Evolutionary conservation across 1,284 basidiomycete genomes (phyloP).

Genomic region (Takashimella koratensis): DNA sequence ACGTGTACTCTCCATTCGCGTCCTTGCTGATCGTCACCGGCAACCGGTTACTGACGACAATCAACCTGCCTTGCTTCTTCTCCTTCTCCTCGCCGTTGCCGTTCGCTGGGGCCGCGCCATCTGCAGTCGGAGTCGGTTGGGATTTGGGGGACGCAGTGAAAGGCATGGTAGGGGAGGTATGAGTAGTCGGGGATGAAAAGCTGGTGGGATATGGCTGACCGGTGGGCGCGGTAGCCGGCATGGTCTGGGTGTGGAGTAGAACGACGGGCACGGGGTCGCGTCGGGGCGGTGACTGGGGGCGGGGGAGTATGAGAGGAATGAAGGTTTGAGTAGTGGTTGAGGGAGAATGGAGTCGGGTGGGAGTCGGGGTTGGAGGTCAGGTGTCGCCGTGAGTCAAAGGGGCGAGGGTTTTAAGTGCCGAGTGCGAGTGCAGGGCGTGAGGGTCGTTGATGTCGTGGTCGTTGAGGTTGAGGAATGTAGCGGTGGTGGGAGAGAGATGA

Average conservation of each 20-base stretch:
- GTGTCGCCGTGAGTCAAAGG: no score
- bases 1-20: slow-evolving; percentile 81
- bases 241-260: no score
- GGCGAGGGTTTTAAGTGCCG: no score
- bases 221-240: not conserved
- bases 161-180: not conserved
- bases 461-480: no score
- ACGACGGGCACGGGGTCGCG: no score
- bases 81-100: not conserved
- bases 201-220: not conserved
- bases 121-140: not conserved
- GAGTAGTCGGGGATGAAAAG: not conserved
- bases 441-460: no score
- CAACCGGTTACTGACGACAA: slow-evolving; percentile 93
- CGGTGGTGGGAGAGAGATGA: no score
- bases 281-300: not conserved
- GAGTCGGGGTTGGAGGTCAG: no score
- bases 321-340: no score
- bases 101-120: not conserved
- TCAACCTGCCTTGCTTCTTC: slow-evolving; percentile 61
- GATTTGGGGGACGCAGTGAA: not conserved
- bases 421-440: no score
- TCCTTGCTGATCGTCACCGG: slow-evolving; percentile 90
- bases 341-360: no score
- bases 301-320: not conserved